A percentile compares a stretch with the other conserved stretches of the same genome.
phyloP scores from a whole-genome alignment of 192 early-diverging fungal genomes.

The Linnemannia schmuckeri region DNA sequence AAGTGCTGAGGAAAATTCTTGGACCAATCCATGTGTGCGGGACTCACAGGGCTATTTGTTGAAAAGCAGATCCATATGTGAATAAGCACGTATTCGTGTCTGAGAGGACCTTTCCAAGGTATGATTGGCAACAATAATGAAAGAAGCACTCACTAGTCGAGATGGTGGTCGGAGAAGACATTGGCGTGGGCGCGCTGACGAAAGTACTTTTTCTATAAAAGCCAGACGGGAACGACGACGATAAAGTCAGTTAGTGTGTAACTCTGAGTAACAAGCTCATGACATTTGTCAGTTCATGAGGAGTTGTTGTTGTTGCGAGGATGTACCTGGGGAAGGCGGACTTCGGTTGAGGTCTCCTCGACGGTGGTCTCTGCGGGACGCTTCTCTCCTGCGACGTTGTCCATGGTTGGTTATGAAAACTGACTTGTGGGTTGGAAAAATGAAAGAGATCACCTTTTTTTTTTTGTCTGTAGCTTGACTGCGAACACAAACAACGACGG shows the following conservation, averaged over 20 bases:
- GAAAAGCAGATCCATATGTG: no score
- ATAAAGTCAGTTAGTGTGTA: not conserved
- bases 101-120: no score
- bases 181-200: constrained; percentile 96
- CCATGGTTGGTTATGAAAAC: constrained; percentile 16
- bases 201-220: constrained; percentile 83
- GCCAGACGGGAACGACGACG: not conserved
- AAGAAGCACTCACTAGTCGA: constrained; percentile 80
- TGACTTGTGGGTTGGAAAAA: not conserved
- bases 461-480: not conserved
- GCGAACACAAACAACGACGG: no score
- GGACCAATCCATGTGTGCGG: constrained; percentile 91
- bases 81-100: not conserved
- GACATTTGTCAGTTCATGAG: not conserved
- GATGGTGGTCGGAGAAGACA: constrained; percentile 94
- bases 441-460: not conserved
- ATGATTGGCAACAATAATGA: not conserved
- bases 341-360: constrained; percentile 25
- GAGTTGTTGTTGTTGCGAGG: not conserved
- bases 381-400: constrained; percentile 30
- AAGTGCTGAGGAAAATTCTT: constrained; percentile 84
- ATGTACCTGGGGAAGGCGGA: constrained; percentile 44
- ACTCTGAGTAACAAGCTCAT: not conserved
- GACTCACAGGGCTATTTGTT: constrained; percentile 74
- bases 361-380: constrained; percentile 24